phyloP scores from a whole-genome alignment of 2,329 filamentous ascomycete species.

The Trichothecium roseum region DNA sequence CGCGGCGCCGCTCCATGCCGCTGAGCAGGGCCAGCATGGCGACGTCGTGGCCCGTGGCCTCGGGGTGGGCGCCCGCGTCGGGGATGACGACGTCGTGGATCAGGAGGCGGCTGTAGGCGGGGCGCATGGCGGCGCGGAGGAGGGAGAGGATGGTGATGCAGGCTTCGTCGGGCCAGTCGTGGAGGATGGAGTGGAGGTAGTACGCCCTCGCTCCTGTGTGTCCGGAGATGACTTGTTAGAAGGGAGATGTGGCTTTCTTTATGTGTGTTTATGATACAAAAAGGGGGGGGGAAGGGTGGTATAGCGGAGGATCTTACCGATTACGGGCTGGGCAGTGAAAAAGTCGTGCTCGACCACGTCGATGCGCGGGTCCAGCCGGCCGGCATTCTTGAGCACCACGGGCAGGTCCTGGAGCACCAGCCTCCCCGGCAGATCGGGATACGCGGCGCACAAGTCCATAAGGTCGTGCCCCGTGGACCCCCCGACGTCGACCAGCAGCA shows the following conservation, averaged over 20 bases:
- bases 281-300: too few relatives aligned
- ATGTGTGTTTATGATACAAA: too few relatives aligned
- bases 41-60: constrained; percentile 17
- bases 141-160: constrained; percentile 19
- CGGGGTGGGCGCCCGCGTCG: constrained; percentile 15
- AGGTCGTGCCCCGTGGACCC: constrained; percentile 24
- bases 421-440: constrained; percentile 24
- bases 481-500: constrained; percentile 23
- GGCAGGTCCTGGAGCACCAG: constrained; percentile 39
- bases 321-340: constrained; percentile 30
- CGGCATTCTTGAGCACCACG: constrained; percentile 22
- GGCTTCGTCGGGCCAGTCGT: constrained; percentile 25
- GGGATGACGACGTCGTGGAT: constrained; percentile 23
- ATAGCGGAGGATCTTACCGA: too few relatives aligned
- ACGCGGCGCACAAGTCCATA: constrained; percentile 19
- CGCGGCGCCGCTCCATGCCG: constrained; percentile 9
- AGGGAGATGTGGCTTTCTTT: too few relatives aligned
- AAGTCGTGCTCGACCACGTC: constrained; percentile 32
- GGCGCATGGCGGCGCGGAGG: constrained; percentile 18
- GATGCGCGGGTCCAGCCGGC: constrained; percentile 18
- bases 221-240: constrained; percentile 1
- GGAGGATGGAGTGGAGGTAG: constrained; percentile 28
- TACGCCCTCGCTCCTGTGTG: constrained; percentile 25
- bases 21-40: constrained; percentile 20
- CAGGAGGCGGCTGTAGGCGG: constrained; percentile 21